Base-by-base conservation (phyloP, 2,329 filamentous ascomycete species). In the Beauveria sp. region DNA sequence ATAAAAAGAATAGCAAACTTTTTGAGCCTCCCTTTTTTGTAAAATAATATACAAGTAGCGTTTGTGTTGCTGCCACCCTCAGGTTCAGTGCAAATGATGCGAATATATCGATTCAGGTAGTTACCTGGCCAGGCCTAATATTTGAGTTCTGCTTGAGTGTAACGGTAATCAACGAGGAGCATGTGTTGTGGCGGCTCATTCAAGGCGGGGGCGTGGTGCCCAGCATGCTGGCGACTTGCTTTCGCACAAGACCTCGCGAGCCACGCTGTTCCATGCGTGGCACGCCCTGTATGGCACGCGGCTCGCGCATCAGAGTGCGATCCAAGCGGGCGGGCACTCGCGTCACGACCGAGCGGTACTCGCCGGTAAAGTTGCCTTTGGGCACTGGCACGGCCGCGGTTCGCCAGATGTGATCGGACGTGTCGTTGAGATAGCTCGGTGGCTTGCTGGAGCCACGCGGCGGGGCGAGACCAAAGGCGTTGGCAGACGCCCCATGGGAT, bases 211-310 rank as follows among this genome's bases (percentile, higher is more conserved):
- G 75, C 6, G 75, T 75, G 5, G 74, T 74, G 43, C 77, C 77
- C 47, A 79, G 66, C 76, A 79, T 78, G 64, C 75, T 78, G 22
- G 77, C 75, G 26, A 86, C 83, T 67, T 85, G 82, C 69, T 86
- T 86, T 65, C 83, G 73, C 58, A 81, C 68, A 54, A 86, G 73
- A 30, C 80, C 79, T 45, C 77, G 77, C 8, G 75, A 75, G 38
- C 79, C 73, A n/a, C 78, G 77, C 61, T 79, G 78, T 62, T 84
- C 81, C 20, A 81, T 79, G 40, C 84, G 77, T 26, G 92, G 92
- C n/a, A 92, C 86, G 42, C 93, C 93, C 72, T 96, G 91, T 45
- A 96, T 93, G 64, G 90, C 86, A 62, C 93, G 84, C 34, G 93
- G 93, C 74, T 97, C 93, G 72, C 91, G 91, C 91, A 98, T 96